Evolutionary conservation across 768 basidiomycete species (phyloP).

Genomic region (Auricularia auricula-judae): DNA sequence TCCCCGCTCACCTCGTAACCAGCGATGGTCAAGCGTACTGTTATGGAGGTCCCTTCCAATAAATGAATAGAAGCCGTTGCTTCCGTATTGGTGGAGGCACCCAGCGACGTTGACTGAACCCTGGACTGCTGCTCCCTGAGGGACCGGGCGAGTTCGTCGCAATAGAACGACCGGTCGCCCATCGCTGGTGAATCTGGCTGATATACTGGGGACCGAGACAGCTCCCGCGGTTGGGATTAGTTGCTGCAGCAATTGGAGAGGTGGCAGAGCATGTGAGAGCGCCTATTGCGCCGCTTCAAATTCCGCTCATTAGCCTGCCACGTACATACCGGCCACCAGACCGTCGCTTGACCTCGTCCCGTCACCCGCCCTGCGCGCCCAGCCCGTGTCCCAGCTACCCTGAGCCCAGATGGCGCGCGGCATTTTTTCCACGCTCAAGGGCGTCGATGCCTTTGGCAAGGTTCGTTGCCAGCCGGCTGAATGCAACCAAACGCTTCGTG

Average conservation of each 20-base stretch:
- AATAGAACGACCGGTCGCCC: too few relatives aligned
- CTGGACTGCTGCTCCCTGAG: too few relatives aligned
- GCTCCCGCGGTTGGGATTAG: too few relatives aligned
- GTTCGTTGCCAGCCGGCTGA: slow-evolving; percentile 30
- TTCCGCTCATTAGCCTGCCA: background rate
- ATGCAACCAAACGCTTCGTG: background rate
- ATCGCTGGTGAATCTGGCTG: too few relatives aligned
- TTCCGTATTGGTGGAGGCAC: too few relatives aligned
- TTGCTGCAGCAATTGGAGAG: background rate
- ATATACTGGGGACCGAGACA: too few relatives aligned
- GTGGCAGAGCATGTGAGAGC: background rate
- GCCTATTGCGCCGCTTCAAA: background rate
- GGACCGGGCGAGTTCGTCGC: too few relatives aligned
- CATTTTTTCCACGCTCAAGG: slow-evolving; percentile 45
- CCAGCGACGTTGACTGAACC: too few relatives aligned
- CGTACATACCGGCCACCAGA: background rate
- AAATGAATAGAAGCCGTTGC: too few relatives aligned
- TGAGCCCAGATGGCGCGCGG: slow-evolving; percentile 23
- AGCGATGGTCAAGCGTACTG: too few relatives aligned
- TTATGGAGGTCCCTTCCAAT: too few relatives aligned
- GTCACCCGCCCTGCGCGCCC: background rate
- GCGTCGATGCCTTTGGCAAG: slow-evolving; percentile 99
- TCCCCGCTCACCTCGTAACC: too few relatives aligned
- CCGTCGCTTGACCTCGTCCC: background rate
- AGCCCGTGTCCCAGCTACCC: background rate